These are phyloP conservation scores for Ganoderma boninense DNA, from an alignment of 1,284 basidiomycete species.

Conservation along the genomic window DNA sequence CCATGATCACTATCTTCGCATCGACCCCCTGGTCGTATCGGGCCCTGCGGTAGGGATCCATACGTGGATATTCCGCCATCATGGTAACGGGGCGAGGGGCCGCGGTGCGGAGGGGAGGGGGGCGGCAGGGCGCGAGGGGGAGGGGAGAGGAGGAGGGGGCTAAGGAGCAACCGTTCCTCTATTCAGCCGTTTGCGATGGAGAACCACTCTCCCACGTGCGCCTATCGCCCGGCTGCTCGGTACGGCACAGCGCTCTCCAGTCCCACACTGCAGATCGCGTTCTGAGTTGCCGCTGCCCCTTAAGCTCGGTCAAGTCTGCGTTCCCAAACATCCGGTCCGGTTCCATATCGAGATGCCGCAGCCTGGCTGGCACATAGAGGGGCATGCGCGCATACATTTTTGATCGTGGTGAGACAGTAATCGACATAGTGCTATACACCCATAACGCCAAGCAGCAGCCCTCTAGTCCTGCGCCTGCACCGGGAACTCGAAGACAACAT, in stretches of 20 bases:
- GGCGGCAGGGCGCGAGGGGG: conserved; percentile 25
- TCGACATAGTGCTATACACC: conserved; percentile 43
- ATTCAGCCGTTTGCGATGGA: conserved; percentile 35
- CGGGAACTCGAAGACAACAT: conserved; percentile 91
- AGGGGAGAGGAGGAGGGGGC: conserved; percentile 26
- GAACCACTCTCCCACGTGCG: conserved; percentile 37
- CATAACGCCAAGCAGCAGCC: conserved; percentile 33
- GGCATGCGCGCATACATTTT: conserved; percentile 44
- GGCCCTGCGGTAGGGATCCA: conserved; percentile 70
- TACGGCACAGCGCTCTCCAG: conserved; percentile 9
- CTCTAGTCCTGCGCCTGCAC: conserved; percentile 70
- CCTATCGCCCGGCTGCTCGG: conserved; percentile 28
- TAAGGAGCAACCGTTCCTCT: conserved; percentile 33
- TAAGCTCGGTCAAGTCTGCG: neutral
- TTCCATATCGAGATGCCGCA: conserved; percentile 23
- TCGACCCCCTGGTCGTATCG: conserved; percentile 86
- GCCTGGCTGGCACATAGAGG: conserved; percentile 23
- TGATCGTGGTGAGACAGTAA: conserved; percentile 40
- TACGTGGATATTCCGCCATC: conserved; percentile 49
- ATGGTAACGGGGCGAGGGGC: conserved; percentile 34
- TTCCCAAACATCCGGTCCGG: conserved; percentile 11
- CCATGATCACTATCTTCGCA: conserved; percentile 97
- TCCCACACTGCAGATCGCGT: conserved; percentile 2
- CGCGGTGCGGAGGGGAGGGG: conserved; percentile 29
- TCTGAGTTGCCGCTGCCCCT: conserved; percentile 1